These are phyloP conservation scores for Sporothrix brunneoviolacea DNA, from an alignment of 2,329 filamentous ascomycete species.

Conservation along the genomic window DNA sequence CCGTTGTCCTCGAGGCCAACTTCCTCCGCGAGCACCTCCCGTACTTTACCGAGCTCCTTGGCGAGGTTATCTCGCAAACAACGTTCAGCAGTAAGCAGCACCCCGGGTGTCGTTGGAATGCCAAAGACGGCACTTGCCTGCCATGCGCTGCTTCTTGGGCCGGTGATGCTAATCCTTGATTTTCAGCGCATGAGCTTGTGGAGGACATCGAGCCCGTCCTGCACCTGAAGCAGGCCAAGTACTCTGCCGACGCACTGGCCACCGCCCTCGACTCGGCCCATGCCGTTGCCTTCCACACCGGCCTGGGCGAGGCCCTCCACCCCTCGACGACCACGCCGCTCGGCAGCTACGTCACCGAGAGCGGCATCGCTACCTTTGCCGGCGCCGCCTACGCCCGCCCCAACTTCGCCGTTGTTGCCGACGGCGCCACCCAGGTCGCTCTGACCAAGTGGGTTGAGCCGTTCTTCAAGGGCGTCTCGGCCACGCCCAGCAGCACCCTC, in stretches of 20 bases:
- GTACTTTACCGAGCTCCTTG: conserved; percentile 93
- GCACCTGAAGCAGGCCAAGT: conserved; percentile 67
- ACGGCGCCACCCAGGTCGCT: conserved; percentile 70
- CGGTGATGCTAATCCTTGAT: background rate
- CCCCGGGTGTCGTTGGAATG: background rate
- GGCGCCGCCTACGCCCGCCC: conserved; percentile 75
- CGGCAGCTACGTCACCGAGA: conserved; percentile 72
- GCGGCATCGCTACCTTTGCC: conserved; percentile 69
- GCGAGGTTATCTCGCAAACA: conserved; percentile 81
- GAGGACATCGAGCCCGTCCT: conserved; percentile 80
- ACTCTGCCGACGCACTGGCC: conserved; percentile 54
- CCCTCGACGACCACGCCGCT: conserved; percentile 65
- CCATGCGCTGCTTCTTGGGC: too few species aligned
- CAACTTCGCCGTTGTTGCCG: conserved; percentile 87
- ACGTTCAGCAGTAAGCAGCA: conserved; percentile 67
- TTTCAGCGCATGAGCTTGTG: conserved; percentile 77
- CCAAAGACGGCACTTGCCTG: too few species aligned
- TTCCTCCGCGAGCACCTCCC: conserved; percentile 94
- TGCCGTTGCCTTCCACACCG: conserved; percentile 82
- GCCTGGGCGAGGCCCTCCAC: conserved; percentile 73
- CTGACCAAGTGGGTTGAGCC: conserved; percentile 85
- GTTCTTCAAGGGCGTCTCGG: conserved; percentile 73
- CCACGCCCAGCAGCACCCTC: conserved; percentile 45
- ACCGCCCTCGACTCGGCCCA: conserved; percentile 84
- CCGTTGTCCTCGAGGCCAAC: conserved; percentile 83